Conservation (phyloP, 257 asterid genomes). For the Scutellaria minor region DNA sequence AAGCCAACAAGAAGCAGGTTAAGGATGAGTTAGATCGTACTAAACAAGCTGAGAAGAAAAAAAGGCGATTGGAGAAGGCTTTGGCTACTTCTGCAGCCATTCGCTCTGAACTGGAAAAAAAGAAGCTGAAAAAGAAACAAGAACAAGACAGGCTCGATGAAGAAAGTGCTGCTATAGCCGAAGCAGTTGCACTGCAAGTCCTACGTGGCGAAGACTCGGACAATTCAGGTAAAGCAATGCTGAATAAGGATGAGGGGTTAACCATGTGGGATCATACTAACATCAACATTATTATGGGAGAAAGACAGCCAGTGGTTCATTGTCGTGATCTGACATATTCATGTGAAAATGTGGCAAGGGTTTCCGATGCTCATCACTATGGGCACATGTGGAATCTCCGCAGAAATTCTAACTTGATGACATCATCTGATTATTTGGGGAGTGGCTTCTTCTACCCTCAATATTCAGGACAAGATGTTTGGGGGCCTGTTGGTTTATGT, state of each 20-base stretch:
- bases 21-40: conserved; percentile 81
- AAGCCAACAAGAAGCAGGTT: conserved; percentile 78
- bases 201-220: conserved; percentile 82
- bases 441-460: conserved; percentile 38
- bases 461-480: conserved; percentile 38
- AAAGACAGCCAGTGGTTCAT: too few species aligned
- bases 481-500: conserved; percentile 45
- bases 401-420: conserved; percentile 38
- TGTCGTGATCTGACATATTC: too few species aligned
- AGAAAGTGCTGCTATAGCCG: conserved; percentile 88
- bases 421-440: conserved; percentile 32
- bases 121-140: conserved; percentile 81
- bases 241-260: conserved; percentile 63
- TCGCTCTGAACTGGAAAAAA: conserved; percentile 72
- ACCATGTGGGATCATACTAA: conserved; percentile 53
- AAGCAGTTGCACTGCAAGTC: conserved; percentile 86
- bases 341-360: conserved; percentile 22
- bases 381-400: conserved; percentile 17
- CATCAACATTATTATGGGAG: conserved; percentile 2
- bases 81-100: conserved; percentile 90
- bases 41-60: conserved; percentile 89
- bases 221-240: conserved; percentile 47
- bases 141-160: conserved; percentile 88
- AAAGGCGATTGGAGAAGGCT: conserved; percentile 85
- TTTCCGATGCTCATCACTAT: conserved; percentile 32